These are phyloP conservation scores for Lyophyllum semitale DNA, from an alignment of 768 basidiomycete genomes.

Conservation along the genomic window DNA sequence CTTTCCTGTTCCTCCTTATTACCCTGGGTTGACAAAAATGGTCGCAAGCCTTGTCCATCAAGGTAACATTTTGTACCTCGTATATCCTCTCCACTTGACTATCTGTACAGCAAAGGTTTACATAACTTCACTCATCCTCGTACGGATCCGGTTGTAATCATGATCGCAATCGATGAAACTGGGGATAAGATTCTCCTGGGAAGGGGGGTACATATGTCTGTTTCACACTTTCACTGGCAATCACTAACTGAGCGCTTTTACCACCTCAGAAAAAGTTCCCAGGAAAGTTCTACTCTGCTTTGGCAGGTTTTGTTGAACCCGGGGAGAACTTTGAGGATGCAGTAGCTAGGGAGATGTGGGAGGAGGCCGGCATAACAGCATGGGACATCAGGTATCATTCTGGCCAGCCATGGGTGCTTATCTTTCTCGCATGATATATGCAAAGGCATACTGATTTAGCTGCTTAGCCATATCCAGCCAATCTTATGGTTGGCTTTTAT, in stretches of 20 bases:
- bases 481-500: conserved; percentile 89
- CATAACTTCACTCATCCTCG: conserved; percentile 86
- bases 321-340: conserved; percentile 95
- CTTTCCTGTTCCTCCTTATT: conserved; percentile 73
- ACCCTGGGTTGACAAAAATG: conserved; percentile 71
- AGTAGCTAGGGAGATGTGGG: conserved; percentile 90
- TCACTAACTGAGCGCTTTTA: conserved; percentile 1
- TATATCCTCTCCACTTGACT: conserved; percentile 5
- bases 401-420: conserved; percentile 79
- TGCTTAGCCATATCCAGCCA: conserved; percentile 83
- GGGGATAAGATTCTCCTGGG: conserved; percentile 87
- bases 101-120: conserved; percentile 63
- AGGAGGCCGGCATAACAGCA: conserved; percentile 91
- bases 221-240: background rate
- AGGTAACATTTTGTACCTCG: conserved; percentile 39
- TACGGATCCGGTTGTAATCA: conserved; percentile 90
- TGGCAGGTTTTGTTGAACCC: conserved; percentile 94
- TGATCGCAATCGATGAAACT: conserved; percentile 78
- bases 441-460: conserved; percentile 1
- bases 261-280: conserved; percentile 61
- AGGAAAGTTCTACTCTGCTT: conserved; percentile 77
- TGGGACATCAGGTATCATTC: conserved; percentile 86
- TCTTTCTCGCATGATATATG: background rate
- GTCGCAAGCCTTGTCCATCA: conserved; percentile 69
- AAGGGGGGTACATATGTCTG: conserved; percentile 67